Conservation (phyloP, 108 stramenopile genomes). For the Cyclotella sp. region DNA sequence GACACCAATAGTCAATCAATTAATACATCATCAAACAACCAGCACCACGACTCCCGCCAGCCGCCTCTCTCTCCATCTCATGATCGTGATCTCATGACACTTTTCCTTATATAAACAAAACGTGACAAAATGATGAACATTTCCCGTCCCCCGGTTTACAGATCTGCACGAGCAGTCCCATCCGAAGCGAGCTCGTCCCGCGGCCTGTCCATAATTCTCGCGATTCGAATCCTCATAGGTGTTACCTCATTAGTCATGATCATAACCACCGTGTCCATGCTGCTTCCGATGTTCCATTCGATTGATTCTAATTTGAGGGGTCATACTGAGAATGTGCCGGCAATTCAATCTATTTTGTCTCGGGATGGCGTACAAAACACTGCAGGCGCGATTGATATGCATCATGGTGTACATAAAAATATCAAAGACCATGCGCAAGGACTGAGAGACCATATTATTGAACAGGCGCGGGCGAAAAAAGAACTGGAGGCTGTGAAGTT, state of each 20-base stretch:
- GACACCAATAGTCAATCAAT: too few relatives aligned
- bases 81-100: not conserved
- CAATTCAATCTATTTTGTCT: slow-evolving; percentile 6
- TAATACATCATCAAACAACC: too few relatives aligned
- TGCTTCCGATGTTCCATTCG: slow-evolving; percentile 30
- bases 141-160: slow-evolving; percentile 23
- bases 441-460: slow-evolving; percentile 28
- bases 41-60: not conserved
- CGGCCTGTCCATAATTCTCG: slow-evolving; percentile 12
- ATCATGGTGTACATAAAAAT: slow-evolving; percentile 50
- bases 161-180: slow-evolving; percentile 51
- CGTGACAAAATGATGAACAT: slow-evolving; percentile 22
- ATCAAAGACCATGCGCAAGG: slow-evolving; percentile 26
- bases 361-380: not conserved
- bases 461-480: slow-evolving; percentile 4
- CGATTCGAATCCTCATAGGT: slow-evolving; percentile 20
- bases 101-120: not conserved
- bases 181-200: slow-evolving; percentile 6
- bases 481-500: not conserved
- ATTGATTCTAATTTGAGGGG: slow-evolving; percentile 17
- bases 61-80: not conserved
- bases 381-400: slow-evolving; percentile 11
- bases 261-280: slow-evolving; percentile 14
- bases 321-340: slow-evolving; percentile 20
- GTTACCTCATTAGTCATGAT: slow-evolving; percentile 22